A percentile compares a stretch with the other conserved stretches of the same genome.
These are phyloP conservation scores for Aphelidium insulamus DNA, from an alignment of 371 early-diverging fungal species.

Conservation along the genomic window DNA sequence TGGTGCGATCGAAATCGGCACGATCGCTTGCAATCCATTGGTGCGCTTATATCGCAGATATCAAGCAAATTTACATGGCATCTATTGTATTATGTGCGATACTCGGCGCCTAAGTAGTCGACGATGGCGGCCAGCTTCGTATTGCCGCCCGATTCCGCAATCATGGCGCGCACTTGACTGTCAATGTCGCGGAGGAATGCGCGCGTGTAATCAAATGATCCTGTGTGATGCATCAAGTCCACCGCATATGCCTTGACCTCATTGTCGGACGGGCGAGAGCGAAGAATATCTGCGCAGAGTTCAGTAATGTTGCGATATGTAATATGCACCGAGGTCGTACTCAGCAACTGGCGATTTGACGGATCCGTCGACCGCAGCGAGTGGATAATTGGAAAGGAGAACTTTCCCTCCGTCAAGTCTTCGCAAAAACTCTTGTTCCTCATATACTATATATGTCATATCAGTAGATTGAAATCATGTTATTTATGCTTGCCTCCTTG, in stretches of 20 bases:
- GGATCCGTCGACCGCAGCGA: constrained; percentile 43
- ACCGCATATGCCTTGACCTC: constrained; percentile 75
- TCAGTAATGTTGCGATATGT: not conserved
- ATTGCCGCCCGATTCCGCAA: constrained; percentile 52
- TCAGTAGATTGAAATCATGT: not conserved
- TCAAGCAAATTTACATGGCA: no score
- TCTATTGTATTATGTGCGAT: no score
- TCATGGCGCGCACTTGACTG: constrained; percentile 24
- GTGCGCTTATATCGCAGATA: no score
- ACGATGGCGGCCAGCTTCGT: constrained; percentile 28
- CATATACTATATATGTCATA: constrained; percentile 28
- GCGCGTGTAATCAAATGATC: constrained; percentile 55
- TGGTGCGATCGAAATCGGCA: no score
- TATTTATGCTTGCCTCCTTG: constrained; percentile 21
- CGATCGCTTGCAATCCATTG: no score
- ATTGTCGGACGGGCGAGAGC: constrained; percentile 50
- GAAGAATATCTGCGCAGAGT: constrained; percentile 45
- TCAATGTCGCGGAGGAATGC: constrained; percentile 33
- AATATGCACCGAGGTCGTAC: constrained; percentile 9
- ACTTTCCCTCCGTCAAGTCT: constrained; percentile 94
- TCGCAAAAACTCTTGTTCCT: constrained; percentile 90
- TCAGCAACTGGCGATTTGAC: constrained; percentile 34
- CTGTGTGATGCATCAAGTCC: constrained; percentile 41
- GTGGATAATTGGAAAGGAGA: constrained; percentile 82
- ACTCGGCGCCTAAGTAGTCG: constrained; percentile 9